Evolutionary conservation across 208 protist genomes (phyloP).

Genomic region (Acanthamoeba sp.): DNA sequence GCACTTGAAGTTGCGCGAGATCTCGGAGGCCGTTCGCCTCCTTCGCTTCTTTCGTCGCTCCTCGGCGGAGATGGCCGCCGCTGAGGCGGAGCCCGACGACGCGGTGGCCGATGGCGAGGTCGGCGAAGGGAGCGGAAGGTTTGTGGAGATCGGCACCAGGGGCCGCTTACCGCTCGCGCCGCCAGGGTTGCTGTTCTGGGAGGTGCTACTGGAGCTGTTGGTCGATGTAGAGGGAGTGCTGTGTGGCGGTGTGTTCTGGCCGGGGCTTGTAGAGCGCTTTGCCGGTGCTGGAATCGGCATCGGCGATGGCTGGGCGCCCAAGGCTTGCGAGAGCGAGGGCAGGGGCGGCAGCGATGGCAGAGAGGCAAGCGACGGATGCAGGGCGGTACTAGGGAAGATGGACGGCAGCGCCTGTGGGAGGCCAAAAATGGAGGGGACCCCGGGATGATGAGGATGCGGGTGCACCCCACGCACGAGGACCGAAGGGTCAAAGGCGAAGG

Average conservation of each 20-base stretch:
- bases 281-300: background rate
- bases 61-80: background rate
- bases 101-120: background rate
- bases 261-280: background rate
- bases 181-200: background rate
- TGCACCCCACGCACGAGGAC: background rate
- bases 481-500: constrained; percentile 8
- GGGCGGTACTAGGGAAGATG: background rate
- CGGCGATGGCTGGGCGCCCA: background rate
- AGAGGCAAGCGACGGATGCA: constrained; percentile 3
- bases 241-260: background rate
- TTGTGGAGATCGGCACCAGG: background rate
- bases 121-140: background rate
- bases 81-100: background rate
- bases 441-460: background rate
- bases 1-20: constrained; percentile 78
- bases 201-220: background rate
- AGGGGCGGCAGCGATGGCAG: background rate
- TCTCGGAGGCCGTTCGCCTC: constrained; percentile 75
- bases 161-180: background rate
- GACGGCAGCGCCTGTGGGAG: background rate
- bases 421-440: background rate
- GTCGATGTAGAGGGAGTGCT: background rate
- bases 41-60: constrained; percentile 75
- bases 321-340: background rate